These are phyloP conservation scores for Fragilaria crotonensis DNA, from an alignment of 108 stramenopile genomes.

Conservation along the genomic window DNA sequence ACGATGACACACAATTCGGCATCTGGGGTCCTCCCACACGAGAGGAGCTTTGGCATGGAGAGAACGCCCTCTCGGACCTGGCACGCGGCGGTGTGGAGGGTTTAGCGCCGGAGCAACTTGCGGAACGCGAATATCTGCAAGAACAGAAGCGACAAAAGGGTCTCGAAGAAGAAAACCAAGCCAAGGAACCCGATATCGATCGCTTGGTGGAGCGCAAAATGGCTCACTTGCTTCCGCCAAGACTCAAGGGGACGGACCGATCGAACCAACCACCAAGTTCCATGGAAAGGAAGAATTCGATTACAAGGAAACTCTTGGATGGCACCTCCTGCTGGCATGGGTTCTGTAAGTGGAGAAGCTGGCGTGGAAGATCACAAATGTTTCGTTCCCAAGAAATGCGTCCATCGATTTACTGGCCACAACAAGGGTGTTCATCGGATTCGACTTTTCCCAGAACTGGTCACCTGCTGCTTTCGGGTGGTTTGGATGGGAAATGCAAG, in stretches of 20 bases:
- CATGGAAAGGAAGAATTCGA: constrained; percentile 83
- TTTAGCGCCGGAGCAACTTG: constrained; percentile 51
- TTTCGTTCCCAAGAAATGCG: constrained; percentile 93
- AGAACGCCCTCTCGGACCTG: constrained; percentile 46
- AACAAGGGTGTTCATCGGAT: constrained; percentile 95
- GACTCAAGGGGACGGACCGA: constrained; percentile 43
- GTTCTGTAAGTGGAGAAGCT: constrained; percentile 26
- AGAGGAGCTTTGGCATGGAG: constrained; percentile 43
- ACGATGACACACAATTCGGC: constrained; percentile 74
- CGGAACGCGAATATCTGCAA: constrained; percentile 62
- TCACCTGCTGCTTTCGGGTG: constrained; percentile 93
- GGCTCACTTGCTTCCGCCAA: constrained; percentile 90
- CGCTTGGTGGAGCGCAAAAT: constrained; percentile 89
- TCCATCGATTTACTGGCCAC: constrained; percentile 86
- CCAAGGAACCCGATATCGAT: constrained; percentile 49
- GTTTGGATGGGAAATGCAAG: constrained; percentile 91
- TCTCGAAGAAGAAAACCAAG: constrained; percentile 35
- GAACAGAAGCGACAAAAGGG: constrained; percentile 67
- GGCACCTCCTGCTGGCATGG: constrained; percentile 74
- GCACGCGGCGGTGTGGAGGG: constrained; percentile 43
- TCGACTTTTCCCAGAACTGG: constrained; percentile 94
- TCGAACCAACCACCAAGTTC: constrained; percentile 72
- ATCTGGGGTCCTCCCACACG: constrained; percentile 77
- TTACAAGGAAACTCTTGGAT: constrained; percentile 94
- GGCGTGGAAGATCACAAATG: constrained; percentile 64